Conservation (phyloP, 202 grass and related monocot species). For the Dendrocalamus latiflorus region DNA sequence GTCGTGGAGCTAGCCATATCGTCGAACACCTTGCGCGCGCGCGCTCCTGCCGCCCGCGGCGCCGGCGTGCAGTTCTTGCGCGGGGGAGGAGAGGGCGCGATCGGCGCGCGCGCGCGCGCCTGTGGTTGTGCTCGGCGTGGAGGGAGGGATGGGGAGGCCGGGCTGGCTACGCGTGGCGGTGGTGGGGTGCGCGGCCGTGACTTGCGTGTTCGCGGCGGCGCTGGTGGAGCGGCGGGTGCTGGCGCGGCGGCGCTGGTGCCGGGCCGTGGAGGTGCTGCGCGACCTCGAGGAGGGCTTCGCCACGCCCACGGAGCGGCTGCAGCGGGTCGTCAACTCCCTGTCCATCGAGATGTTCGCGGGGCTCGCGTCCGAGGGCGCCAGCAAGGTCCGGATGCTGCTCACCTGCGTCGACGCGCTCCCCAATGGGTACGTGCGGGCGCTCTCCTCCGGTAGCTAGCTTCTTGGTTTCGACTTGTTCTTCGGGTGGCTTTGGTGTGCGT, state of each 20-base stretch:
- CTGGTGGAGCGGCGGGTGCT: slow-evolving; percentile 39
- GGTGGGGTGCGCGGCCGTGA: slow-evolving; percentile 21
- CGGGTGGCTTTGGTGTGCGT: not conserved
- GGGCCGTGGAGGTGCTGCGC: slow-evolving; percentile 48
- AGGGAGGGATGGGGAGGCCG: slow-evolving; percentile 4
- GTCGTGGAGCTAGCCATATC: not conserved
- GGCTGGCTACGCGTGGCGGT: slow-evolving; percentile 24
- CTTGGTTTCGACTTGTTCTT: not conserved
- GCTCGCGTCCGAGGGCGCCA: slow-evolving; percentile 66
- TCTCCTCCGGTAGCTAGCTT: not conserved
- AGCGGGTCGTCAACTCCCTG: slow-evolving; percentile 74
- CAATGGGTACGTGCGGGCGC: slow-evolving; percentile 39
- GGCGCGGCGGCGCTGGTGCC: slow-evolving; percentile 49
- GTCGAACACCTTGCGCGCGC: not conserved
- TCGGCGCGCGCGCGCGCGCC: not conserved
- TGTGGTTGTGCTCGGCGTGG: not conserved
- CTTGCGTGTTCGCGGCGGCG: slow-evolving; percentile 53
- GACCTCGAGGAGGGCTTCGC: slow-evolving; percentile 65
- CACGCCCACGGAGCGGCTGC: slow-evolving; percentile 59
- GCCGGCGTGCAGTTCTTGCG: not conserved
- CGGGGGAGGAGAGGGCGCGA: not conserved
- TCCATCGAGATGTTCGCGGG: slow-evolving; percentile 92
- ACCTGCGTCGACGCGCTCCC: slow-evolving; percentile 80
- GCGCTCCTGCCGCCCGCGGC: not conserved
- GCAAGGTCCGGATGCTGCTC: slow-evolving; percentile 95